A percentile compares a stretch with the other conserved stretches of the same genome.
Conservation (phyloP, 2,329 filamentous ascomycete species). For the Harringtonia aguacate region DNA sequence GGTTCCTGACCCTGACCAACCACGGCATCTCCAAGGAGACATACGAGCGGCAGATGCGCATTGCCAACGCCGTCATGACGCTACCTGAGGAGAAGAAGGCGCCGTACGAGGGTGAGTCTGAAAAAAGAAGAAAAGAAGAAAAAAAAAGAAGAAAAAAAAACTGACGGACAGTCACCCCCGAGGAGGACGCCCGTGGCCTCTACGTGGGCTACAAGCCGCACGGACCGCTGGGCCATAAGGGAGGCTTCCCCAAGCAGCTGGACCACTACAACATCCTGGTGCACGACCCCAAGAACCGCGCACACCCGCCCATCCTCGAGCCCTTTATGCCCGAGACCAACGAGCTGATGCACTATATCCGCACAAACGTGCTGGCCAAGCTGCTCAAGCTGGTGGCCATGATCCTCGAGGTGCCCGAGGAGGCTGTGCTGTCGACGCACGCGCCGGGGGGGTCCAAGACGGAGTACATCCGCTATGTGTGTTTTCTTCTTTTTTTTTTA, state of each 20-base stretch:
- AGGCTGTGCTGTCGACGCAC: neutral
- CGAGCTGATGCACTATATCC: constrained; percentile 1
- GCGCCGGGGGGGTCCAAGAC: constrained; percentile 1
- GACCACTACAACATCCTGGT: constrained; percentile 3
- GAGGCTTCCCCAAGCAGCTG: constrained; percentile 1
- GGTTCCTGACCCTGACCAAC: constrained; percentile 1
- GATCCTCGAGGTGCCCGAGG: neutral
- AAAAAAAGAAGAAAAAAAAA: neutral
- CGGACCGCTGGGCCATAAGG: constrained; percentile 1
- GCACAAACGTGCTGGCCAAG: neutral
- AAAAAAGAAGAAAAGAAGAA: too few relatives aligned
- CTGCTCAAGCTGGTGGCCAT: neutral
- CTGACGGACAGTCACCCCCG: neutral
- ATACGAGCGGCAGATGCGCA: constrained; percentile 1
- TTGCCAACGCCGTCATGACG: constrained; percentile 2
- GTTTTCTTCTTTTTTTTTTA: too few relatives aligned
- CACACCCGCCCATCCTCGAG: neutral
- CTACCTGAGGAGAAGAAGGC: neutral
- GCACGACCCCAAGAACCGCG: constrained; percentile 1
- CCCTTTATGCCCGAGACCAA: neutral
- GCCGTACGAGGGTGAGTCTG: constrained; percentile 2
- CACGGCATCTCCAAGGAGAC: constrained; percentile 1
- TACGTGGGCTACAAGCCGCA: constrained; percentile 1
- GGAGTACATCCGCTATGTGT: constrained; percentile 2
- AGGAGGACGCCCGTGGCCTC: constrained; percentile 1